phyloP scores from a whole-genome alignment of 179 eudicot species.

The Sideroxylon spinosum region DNA sequence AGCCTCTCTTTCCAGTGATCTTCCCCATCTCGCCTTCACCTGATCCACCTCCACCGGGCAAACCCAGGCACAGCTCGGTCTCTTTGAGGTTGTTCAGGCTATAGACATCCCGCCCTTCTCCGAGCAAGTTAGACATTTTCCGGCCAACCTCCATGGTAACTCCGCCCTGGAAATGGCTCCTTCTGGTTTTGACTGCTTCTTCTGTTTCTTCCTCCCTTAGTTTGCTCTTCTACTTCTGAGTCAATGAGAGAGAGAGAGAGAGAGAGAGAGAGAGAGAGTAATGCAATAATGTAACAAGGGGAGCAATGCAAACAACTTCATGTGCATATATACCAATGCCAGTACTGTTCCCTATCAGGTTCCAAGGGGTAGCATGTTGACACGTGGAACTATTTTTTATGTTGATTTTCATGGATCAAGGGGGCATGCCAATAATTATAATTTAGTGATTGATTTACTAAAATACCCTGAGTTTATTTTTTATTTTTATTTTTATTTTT shows the following conservation, averaged over 20 bases:
- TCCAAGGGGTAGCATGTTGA: conserved; percentile 18
- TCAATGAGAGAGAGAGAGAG: neutral
- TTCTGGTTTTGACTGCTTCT: neutral
- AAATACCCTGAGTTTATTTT: conserved; percentile 3
- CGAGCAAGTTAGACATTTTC: conserved; percentile 21
- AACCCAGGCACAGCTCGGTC: conserved; percentile 72
- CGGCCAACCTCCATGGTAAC: conserved; percentile 19
- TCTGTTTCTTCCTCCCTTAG: neutral
- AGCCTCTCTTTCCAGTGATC: conserved; percentile 53
- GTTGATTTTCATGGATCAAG: conserved; percentile 33
- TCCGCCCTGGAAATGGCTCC: neutral
- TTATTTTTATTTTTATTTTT: too few relatives aligned
- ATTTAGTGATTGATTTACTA: neutral
- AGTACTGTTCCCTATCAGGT: conserved; percentile 24
- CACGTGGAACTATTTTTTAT: conserved; percentile 33
- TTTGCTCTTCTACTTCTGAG: neutral
- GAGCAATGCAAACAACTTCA: conserved; percentile 20
- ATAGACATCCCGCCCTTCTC: conserved; percentile 25
- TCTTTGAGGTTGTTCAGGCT: conserved; percentile 35
- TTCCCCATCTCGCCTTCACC: conserved; percentile 25
- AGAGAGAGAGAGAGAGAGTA: conserved; percentile 16
- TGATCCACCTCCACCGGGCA: conserved; percentile 42
- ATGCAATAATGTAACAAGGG: conserved; percentile 19
- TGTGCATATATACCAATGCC: conserved; percentile 34
- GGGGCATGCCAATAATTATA: conserved; percentile 23